Conservation (phyloP, 371 early-diverging fungal species). For the Umbelopsis sp. region DNA sequence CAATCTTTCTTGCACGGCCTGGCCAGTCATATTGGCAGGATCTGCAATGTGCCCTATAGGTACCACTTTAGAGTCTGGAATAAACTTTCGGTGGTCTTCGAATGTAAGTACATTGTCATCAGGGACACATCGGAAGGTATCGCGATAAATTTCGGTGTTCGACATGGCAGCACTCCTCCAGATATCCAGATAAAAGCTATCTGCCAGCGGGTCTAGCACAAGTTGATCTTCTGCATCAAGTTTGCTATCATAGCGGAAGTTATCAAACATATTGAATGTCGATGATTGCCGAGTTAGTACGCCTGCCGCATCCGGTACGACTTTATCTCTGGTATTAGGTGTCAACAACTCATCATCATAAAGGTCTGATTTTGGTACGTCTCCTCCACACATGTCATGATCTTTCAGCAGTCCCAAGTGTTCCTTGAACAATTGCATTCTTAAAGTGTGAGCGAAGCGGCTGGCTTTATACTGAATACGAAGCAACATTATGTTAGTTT, state of each 20-base stretch:
- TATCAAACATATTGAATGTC: constrained; percentile 19
- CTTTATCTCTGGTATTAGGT: not conserved
- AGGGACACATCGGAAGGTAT: constrained; percentile 86
- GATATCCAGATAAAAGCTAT: constrained; percentile 59
- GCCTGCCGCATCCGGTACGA: constrained; percentile 3
- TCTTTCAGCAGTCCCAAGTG: constrained; percentile 74
- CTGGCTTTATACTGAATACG: constrained; percentile 65
- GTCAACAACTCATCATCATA: not conserved
- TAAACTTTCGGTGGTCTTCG: constrained; percentile 62
- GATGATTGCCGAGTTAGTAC: constrained; percentile 11
- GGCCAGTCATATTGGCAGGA: constrained; percentile 32
- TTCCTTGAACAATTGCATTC: constrained; percentile 83
- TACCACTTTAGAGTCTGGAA: constrained; percentile 51
- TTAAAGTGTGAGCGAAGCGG: constrained; percentile 75
- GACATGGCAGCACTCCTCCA: constrained; percentile 70
- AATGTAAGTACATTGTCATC: constrained; percentile 75
- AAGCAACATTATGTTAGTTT: not conserved
- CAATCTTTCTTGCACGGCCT: constrained; percentile 46
- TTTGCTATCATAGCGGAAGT: constrained; percentile 13
- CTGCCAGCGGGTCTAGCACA: constrained; percentile 77
- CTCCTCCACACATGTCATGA: not conserved
- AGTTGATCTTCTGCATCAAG: constrained; percentile 42
- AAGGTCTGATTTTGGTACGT: not conserved
- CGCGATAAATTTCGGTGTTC: constrained; percentile 77
- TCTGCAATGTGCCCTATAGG: constrained; percentile 63